Conservation (phyloP, 305 asterid genomes). For the Solanum hybrid region DNA sequence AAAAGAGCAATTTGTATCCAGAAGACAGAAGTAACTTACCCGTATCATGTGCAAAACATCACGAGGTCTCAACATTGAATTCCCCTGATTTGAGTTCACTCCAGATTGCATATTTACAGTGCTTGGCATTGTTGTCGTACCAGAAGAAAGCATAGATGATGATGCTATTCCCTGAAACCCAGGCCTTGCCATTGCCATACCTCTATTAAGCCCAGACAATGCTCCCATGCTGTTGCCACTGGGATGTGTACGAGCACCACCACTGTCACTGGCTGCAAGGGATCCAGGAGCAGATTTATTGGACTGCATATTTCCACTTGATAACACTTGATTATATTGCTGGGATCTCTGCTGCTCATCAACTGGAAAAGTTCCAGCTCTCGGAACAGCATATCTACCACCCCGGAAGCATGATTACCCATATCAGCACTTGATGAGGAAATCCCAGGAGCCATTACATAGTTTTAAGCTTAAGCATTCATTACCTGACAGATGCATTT, state of each 20-base stretch:
- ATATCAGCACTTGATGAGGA: not conserved
- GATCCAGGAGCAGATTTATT: constrained; percentile 39
- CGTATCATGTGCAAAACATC: constrained; percentile 46
- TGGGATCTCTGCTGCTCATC: constrained; percentile 62
- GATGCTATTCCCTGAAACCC: constrained; percentile 47
- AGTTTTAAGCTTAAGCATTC: constrained; percentile 4
- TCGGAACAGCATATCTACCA: constrained; percentile 47
- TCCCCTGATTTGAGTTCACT: constrained; percentile 45
- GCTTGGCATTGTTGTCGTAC: constrained; percentile 22
- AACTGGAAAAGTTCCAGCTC: constrained; percentile 40
- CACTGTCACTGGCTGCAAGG: constrained; percentile 38
- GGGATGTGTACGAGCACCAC: constrained; percentile 42
- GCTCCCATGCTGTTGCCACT: constrained; percentile 45
- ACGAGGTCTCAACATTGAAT: constrained; percentile 42
- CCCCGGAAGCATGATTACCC: constrained; percentile 30
- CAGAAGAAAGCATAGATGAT: constrained; percentile 44
- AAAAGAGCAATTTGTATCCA: constrained; percentile 7
- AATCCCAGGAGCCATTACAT: not conserved
- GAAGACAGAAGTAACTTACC: constrained; percentile 22
- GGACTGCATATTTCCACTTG: constrained; percentile 39
- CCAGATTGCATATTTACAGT: constrained; percentile 42
- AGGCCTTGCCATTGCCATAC: constrained; percentile 53
- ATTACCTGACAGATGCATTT: constrained; percentile 51
- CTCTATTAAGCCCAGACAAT: constrained; percentile 37
- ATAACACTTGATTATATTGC: constrained; percentile 41